A percentile compares a stretch with the other conserved stretches of the same genome.
Conservation (phyloP, 2,329 filamentous ascomycete genomes). For the Epicoccum sorghinum region DNA sequence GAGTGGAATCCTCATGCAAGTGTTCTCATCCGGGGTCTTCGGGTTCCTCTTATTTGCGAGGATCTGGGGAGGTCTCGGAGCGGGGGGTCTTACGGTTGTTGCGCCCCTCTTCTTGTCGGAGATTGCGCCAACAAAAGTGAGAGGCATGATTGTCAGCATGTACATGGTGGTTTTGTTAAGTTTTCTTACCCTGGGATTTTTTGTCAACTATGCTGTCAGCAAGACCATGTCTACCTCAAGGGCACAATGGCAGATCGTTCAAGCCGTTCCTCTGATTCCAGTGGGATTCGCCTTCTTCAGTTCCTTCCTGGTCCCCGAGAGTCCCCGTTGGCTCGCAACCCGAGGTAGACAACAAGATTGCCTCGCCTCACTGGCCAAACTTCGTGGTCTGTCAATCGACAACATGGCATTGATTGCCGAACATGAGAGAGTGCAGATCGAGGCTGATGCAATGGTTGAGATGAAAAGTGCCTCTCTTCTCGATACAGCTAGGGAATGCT, state of each 20-base stretch:
- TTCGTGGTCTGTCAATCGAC: background rate
- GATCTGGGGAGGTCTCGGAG: background rate
- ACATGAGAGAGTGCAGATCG: background rate
- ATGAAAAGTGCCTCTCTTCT: background rate
- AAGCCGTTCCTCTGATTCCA: background rate
- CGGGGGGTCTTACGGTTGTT: background rate
- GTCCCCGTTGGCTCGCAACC: background rate
- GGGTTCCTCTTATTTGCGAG: background rate
- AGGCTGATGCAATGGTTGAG: background rate
- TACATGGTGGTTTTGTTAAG: background rate
- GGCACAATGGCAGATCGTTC: constrained; percentile 1
- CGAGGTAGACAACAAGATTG: background rate
- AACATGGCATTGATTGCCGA: background rate
- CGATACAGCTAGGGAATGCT: background rate
- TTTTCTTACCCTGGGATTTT: background rate
- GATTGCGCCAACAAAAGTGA: background rate
- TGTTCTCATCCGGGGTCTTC: background rate
- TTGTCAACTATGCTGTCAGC: background rate
- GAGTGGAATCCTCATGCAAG: background rate
- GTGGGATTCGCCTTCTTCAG: background rate
- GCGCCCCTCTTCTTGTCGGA: constrained; percentile 1
- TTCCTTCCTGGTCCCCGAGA: background rate
- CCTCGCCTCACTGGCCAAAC: background rate
- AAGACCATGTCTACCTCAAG: background rate
- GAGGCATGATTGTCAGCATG: constrained; percentile 1